Percentiles rank a stretch among this genome's conserved stretches.
Conservation (phyloP, 164 flowering plant genomes). For the Umbellularia californica region DNA sequence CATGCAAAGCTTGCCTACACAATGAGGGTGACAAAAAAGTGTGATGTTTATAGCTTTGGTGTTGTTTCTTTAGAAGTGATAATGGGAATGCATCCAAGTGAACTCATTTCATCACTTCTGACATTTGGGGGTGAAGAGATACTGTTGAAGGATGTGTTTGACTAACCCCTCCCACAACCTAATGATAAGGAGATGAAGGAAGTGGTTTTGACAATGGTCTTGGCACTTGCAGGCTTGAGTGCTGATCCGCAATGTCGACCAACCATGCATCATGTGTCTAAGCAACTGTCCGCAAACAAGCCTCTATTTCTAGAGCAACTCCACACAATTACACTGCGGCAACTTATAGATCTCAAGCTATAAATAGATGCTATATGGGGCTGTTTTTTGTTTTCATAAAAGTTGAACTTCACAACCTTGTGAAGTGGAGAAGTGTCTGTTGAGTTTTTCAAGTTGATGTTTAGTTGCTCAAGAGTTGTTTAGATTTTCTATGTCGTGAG, state of each 20-base stretch:
- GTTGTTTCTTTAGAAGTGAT: slow-evolving; percentile 56
- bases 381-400: no score
- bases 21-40: slow-evolving; percentile 51
- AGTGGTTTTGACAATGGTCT: background rate
- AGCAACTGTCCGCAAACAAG: background rate
- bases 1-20: slow-evolving; percentile 49
- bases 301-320: background rate
- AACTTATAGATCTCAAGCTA: background rate
- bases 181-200: background rate
- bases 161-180: background rate
- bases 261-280: background rate
- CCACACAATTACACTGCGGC: background rate
- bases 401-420: no score
- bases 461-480: no score
- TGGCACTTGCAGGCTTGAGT: background rate
- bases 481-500: no score
- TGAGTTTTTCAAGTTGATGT: no score
- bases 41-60: slow-evolving; percentile 72
- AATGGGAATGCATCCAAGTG: slow-evolving; percentile 68
- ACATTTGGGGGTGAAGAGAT: background rate
- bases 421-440: no score
- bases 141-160: slow-evolving; percentile 11
- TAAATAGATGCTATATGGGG: no score
- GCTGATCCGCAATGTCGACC: background rate
- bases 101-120: slow-evolving; percentile 31